Percentiles rank a stretch among this genome's conserved stretches.
Evolutionary conservation across 495 filamentous ascomycete genomes (phyloP).

Genomic region (Friedmanniomyces simplex): DNA sequence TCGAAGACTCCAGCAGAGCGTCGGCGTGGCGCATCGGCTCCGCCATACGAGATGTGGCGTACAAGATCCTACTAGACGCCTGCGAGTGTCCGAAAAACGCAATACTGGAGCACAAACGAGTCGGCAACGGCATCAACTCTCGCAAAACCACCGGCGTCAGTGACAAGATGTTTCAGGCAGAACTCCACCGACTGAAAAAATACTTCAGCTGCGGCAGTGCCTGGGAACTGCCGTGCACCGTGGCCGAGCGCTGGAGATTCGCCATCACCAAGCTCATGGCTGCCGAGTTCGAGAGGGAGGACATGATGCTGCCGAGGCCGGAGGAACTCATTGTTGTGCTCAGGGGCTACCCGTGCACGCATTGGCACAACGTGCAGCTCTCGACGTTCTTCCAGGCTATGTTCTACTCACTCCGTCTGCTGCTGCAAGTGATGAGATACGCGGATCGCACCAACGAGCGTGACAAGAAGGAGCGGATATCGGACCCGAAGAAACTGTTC

Average conservation of each 20-base stretch:
- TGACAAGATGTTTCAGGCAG: not conserved
- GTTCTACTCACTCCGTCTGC: slow-evolving; percentile 12
- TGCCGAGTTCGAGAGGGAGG: not conserved
- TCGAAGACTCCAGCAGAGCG: slow-evolving; percentile 13
- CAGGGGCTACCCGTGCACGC: not conserved
- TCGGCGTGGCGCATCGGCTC: slow-evolving; percentile 10
- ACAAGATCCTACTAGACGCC: not conserved
- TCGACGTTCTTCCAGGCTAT: slow-evolving; percentile 4
- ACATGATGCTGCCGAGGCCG: not conserved
- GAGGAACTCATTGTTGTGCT: not conserved
- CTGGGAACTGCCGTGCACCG: not conserved
- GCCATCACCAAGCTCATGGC: not conserved
- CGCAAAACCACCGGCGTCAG: not conserved
- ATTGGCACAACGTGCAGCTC: slow-evolving; percentile 7
- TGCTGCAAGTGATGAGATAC: slow-evolving; percentile 7
- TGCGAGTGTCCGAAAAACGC: not conserved
- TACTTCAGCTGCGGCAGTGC: not conserved
- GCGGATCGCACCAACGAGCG: not conserved
- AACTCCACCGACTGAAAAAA: not conserved
- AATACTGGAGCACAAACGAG: slow-evolving; percentile 5
- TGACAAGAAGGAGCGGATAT: not conserved
- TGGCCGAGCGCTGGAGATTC: too few relatives aligned
- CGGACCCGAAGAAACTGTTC: not conserved
- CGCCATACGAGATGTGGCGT: not conserved
- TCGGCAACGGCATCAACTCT: not conserved